Base-by-base conservation (phyloP, 345 rosid species). In the Erysimum cheiranthoides region DNA sequence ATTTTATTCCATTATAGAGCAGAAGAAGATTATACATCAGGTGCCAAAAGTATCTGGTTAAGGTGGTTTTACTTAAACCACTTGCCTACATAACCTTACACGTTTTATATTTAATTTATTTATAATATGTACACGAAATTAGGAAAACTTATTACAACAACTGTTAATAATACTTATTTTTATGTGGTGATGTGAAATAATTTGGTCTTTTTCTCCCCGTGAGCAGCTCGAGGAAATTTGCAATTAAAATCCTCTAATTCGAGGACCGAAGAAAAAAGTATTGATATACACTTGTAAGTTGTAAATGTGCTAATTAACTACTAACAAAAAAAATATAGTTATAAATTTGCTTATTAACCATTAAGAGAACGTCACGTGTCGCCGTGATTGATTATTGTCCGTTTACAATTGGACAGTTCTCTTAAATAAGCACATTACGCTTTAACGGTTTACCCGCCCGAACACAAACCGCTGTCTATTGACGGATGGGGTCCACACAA, bases 21-120 rank as follows among this genome's bases (percentile, higher is more conserved):
- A 76, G 6, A 27, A 25, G 45, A 61, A 34, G 49, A 76, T 32
- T 25, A 47, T 34, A 52, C 79, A 52, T 52, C 64, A 42, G 56
- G 56, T 69, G 65, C 65, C 80, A 76, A 76, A 76, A 76, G 70
- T 69, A 70, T 53, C 75, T 27, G 70, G 80, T 76, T 53, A 70
- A 42, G 43, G 80, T 70, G 50, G 80, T 69, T 76, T 61, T 34
- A 69, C 75, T 69, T 69, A 76, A 39, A 52, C 70, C 79, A 76
- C 64, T 51, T 32, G 34, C 52, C 35, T 51, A 51, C 62, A 68
- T 66, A 10, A 75, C 56, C 70, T 75, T 68, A 64, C 63, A 68
- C 74, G 57, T 4, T 59, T 34, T 54, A 28, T 73, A 49, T 8
- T 21, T 21, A 21, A 21, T 21, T 21, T 21, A 1, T 21, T 36